These are phyloP conservation scores for Eimeria acervulina DNA, from an alignment of 169 alveolate species.

Conservation along the genomic window DNA sequence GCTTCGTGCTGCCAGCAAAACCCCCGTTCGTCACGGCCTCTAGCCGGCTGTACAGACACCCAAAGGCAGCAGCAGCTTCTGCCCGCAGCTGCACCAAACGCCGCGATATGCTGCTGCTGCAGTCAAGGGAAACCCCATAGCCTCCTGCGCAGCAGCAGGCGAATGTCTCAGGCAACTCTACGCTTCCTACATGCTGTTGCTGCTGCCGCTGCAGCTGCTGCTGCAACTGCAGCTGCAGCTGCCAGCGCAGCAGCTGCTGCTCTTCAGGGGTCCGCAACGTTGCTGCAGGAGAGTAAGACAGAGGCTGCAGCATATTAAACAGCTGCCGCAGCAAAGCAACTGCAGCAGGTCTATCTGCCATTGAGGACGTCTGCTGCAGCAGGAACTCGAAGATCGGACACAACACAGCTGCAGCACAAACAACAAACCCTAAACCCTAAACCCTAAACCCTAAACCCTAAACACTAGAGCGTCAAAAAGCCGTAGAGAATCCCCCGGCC, in stretches of 20 bases:
- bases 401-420: conserved; percentile 24
- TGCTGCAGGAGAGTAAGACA: conserved; percentile 53
- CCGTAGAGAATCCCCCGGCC: too few species aligned
- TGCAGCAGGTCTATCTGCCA: conserved; percentile 64
- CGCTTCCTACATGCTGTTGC: conserved; percentile 6
- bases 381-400: conserved; percentile 49
- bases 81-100: conserved; percentile 71
- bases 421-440: conserved; percentile 4
- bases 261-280: conserved; percentile 55
- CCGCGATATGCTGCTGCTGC: conserved; percentile 4
- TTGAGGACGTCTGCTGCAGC: conserved; percentile 53
- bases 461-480: too few species aligned
- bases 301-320: conserved; percentile 59
- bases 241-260: conserved; percentile 38
- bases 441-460: conserved; percentile 23
- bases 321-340: conserved; percentile 59
- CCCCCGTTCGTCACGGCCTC: conserved; percentile 75
- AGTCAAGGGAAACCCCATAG: conserved; percentile 2
- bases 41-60: conserved; percentile 45
- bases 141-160: conserved; percentile 72
- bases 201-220: neutral
- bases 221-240: too few species aligned
- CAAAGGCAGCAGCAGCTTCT: conserved; percentile 62
- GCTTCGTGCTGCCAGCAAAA: conserved; percentile 79
- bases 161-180: conserved; percentile 36